Conservation (phyloP, 495 filamentous ascomycete genomes). For the Aspergillus kassunensis region DNA sequence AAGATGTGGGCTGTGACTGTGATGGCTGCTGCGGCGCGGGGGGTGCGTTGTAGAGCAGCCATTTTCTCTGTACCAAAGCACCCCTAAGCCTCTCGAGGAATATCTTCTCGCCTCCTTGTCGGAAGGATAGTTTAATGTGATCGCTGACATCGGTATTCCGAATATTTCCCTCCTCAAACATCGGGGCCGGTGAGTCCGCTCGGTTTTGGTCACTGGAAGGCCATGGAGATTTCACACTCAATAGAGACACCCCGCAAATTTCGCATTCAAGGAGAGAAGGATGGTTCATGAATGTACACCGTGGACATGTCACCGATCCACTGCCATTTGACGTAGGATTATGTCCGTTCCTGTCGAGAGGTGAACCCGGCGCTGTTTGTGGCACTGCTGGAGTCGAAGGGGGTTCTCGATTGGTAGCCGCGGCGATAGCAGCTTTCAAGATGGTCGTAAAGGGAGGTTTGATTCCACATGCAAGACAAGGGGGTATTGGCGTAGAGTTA, state of each 20-base stretch:
- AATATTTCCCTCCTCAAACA: constrained; percentile 37
- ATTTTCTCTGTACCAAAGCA: constrained; percentile 88
- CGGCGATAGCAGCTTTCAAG: constrained; percentile 77
- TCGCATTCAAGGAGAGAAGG: constrained; percentile 83
- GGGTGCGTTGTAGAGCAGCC: constrained; percentile 90
- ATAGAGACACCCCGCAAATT: constrained; percentile 79
- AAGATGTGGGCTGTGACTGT: constrained; percentile 29
- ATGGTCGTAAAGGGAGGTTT: constrained; percentile 79
- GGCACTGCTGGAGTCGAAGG: constrained; percentile 19
- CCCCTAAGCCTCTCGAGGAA: constrained; percentile 87
- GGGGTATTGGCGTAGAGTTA: constrained; percentile 69
- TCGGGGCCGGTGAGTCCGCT: constrained; percentile 76
- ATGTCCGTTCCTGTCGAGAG: constrained; percentile 8
- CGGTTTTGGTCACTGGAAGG: constrained; percentile 36
- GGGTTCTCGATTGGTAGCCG: constrained; percentile 51
- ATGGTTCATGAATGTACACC: constrained; percentile 94
- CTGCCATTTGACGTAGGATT: not conserved
- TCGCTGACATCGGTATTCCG: constrained; percentile 58
- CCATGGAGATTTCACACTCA: constrained; percentile 20
- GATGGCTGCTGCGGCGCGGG: constrained; percentile 69
- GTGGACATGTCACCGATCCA: constrained; percentile 57
- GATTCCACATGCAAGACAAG: constrained; percentile 91
- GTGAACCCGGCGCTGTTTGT: constrained; percentile 10
- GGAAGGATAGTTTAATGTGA: constrained; percentile 86
- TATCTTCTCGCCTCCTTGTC: constrained; percentile 80